phyloP scores from a whole-genome alignment of 768 basidiomycete genomes.

The Naganishia kalamii region DNA sequence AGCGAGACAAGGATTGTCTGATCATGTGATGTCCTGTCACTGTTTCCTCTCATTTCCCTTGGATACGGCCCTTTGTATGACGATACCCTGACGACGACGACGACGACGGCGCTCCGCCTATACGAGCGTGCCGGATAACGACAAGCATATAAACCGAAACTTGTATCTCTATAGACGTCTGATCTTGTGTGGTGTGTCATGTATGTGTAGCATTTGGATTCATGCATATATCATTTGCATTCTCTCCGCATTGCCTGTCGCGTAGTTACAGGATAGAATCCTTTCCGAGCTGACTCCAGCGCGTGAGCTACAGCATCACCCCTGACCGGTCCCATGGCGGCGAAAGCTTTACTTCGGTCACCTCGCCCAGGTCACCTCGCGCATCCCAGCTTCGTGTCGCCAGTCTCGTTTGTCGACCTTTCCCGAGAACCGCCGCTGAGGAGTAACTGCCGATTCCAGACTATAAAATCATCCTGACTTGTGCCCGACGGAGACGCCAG shows the following conservation, averaged over 20 bases:
- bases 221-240: background rate
- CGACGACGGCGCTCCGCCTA: background rate
- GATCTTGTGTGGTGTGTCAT: no score
- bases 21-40: conserved; percentile 64
- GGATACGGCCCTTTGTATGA: conserved; percentile 1
- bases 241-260: background rate
- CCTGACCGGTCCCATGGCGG: no score
- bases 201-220: background rate
- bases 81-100: conserved; percentile 4
- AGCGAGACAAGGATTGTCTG: conserved; percentile 73
- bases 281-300: no score
- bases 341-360: no score
- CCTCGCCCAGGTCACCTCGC: no score
- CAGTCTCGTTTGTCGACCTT: no score
- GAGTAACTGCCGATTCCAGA: background rate
- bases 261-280: background rate
- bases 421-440: background rate
- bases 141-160: background rate
- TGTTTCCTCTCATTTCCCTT: background rate
- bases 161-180: conserved; percentile 15
- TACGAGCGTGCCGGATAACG: background rate
- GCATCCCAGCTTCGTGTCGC: no score
- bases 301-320: no score
- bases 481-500: background rate
- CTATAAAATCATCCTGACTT: background rate